Conservation (phyloP, 495 filamentous ascomycete genomes). For the Penicillium lividum region DNA sequence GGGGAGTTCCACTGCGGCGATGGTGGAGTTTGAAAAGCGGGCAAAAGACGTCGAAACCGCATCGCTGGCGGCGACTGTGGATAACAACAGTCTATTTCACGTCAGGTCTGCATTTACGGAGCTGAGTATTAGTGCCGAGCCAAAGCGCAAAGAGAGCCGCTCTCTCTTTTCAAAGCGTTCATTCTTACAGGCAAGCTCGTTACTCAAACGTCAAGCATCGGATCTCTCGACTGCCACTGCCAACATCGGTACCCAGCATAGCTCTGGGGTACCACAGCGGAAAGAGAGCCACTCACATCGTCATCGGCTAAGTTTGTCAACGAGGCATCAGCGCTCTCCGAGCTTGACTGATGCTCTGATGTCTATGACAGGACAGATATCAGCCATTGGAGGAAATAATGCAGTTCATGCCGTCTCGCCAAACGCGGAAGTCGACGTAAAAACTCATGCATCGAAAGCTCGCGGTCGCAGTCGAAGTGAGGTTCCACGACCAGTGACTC, state of each 20-base stretch:
- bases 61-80: slow-evolving; percentile 68
- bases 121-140: slow-evolving; percentile 55
- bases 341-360: slow-evolving; percentile 64
- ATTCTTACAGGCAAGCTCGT: slow-evolving; percentile 43
- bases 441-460: slow-evolving; percentile 52
- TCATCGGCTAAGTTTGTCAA: slow-evolving; percentile 56
- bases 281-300: slow-evolving; percentile 55
- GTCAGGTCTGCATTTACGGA: slow-evolving; percentile 61
- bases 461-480: slow-evolving; percentile 79
- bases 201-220: slow-evolving; percentile 38
- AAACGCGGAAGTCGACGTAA: slow-evolving; percentile 55
- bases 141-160: slow-evolving; percentile 35
- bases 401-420: slow-evolving; percentile 49
- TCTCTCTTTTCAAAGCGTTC: slow-evolving; percentile 54
- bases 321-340: slow-evolving; percentile 56
- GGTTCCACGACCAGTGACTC: slow-evolving; percentile 47
- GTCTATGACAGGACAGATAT: slow-evolving; percentile 61
- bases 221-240: slow-evolving; percentile 34
- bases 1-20: slow-evolving; percentile 46
- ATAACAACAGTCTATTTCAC: slow-evolving; percentile 59
- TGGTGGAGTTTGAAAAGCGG: slow-evolving; percentile 44
- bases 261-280: slow-evolving; percentile 25
- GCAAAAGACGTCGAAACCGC: slow-evolving; percentile 46
- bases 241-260: slow-evolving; percentile 35
- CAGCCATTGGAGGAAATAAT: slow-evolving; percentile 62